Evolutionary conservation across 495 filamentous ascomycete species (phyloP).

Genomic region (Penicillium longicatenatum): DNA sequence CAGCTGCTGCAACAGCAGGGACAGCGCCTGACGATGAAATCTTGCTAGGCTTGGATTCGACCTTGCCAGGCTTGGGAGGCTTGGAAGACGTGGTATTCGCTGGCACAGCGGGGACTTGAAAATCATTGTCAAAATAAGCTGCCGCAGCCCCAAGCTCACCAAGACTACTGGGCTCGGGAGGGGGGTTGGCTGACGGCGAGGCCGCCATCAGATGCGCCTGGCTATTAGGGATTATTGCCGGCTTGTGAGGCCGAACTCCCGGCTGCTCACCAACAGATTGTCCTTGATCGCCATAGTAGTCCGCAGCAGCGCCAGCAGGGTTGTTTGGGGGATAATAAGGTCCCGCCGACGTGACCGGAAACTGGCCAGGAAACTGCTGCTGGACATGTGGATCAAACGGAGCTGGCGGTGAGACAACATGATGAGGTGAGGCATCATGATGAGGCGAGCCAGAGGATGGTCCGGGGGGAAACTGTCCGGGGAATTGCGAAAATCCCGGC

Average conservation of each 20-base stretch:
- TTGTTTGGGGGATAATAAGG: slow-evolving; percentile 58
- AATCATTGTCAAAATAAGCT: slow-evolving; percentile 41
- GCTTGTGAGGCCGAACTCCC: slow-evolving; percentile 55
- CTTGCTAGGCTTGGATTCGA: slow-evolving; percentile 26
- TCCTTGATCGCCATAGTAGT: slow-evolving; percentile 68
- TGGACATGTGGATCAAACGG: slow-evolving; percentile 54
- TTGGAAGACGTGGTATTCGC: slow-evolving; percentile 22
- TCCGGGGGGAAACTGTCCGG: slow-evolving; percentile 39
- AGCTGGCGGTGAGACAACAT: slow-evolving; percentile 28
- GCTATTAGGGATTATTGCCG: slow-evolving; percentile 54
- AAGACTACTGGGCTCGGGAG: slow-evolving; percentile 54
- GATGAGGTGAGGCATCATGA: slow-evolving; percentile 22
- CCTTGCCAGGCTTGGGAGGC: slow-evolving; percentile 30
- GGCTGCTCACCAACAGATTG: slow-evolving; percentile 63
- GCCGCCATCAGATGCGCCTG: slow-evolving; percentile 54
- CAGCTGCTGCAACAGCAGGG: slow-evolving; percentile 24
- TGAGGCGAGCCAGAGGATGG: slow-evolving; percentile 22
- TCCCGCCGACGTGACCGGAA: slow-evolving; percentile 43
- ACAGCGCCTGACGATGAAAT: slow-evolving; percentile 27
- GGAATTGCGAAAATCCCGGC: slow-evolving; percentile 49
- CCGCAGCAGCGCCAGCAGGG: slow-evolving; percentile 60
- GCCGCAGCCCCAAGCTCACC: slow-evolving; percentile 55
- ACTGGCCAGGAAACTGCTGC: slow-evolving; percentile 62
- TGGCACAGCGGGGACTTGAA: slow-evolving; percentile 18
- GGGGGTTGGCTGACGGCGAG: slow-evolving; percentile 47